Evolutionary conservation across 495 filamentous ascomycete genomes (phyloP).

Genomic region (Penicillium dipodomyicola): DNA sequence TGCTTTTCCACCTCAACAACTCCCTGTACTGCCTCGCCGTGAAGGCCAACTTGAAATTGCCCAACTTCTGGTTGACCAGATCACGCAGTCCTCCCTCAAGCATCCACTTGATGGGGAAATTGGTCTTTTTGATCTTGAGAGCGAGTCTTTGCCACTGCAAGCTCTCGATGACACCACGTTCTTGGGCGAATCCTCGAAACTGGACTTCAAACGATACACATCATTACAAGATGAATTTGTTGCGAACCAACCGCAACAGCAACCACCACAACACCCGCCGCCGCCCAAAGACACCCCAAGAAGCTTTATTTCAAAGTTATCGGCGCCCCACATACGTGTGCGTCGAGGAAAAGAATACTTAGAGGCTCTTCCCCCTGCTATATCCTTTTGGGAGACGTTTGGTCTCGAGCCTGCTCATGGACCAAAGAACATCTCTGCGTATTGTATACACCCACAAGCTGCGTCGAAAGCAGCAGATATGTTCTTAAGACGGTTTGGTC

Average conservation of each 20-base stretch:
- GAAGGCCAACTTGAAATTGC: conserved; percentile 46
- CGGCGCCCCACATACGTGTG: conserved; percentile 71
- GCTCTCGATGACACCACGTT: conserved; percentile 33
- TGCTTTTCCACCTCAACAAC: conserved; percentile 31
- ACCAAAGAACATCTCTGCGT: conserved; percentile 71
- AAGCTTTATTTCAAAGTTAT: conserved; percentile 35
- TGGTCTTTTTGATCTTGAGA: conserved; percentile 34
- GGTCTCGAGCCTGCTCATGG: conserved; percentile 77
- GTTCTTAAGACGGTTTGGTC: conserved; percentile 70
- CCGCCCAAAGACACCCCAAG: conserved; percentile 32
- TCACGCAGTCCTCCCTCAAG: conserved; percentile 47
- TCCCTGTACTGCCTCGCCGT: conserved; percentile 33
- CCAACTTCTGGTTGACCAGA: conserved; percentile 49
- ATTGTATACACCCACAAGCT: conserved; percentile 73
- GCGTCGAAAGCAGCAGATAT: conserved; percentile 57
- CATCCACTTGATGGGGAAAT: conserved; percentile 35
- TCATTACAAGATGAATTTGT: conserved; percentile 35
- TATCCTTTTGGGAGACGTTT: conserved; percentile 89
- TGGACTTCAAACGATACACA: conserved; percentile 41
- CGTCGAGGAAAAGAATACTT: conserved; percentile 70
- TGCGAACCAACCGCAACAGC: conserved; percentile 15
- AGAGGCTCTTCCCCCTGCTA: conserved; percentile 73
- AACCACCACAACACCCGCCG: not conserved
- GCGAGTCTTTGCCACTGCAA: conserved; percentile 24
- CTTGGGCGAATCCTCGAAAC: conserved; percentile 32